Evolutionary conservation across 352 stramenopile species (phyloP).

Genomic region (Phytophthora cajani): DNA sequence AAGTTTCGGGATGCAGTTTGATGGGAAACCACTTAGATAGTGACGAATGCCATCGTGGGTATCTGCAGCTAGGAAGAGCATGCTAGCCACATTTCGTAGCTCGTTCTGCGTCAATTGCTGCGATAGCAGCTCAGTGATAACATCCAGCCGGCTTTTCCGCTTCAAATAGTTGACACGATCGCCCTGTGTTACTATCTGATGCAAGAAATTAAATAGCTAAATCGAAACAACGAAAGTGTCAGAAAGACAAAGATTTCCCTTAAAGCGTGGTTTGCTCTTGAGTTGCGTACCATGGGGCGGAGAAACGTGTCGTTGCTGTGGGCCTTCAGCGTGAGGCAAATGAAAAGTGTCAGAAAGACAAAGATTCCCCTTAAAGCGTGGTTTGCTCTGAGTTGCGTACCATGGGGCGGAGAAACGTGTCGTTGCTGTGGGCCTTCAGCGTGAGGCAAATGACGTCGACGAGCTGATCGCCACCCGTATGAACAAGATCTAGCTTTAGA

Average conservation of each 20-base stretch:
- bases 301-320: constrained; percentile 43
- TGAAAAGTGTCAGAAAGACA: too few relatives aligned
- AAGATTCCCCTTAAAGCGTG: too few relatives aligned
- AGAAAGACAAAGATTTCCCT: not conserved
- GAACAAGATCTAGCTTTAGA: constrained; percentile 32
- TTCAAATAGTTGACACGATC: constrained; percentile 10
- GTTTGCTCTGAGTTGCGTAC: constrained; percentile 3
- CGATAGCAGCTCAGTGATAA: constrained; percentile 19
- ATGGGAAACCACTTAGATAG: constrained; percentile 26
- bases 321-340: constrained; percentile 34
- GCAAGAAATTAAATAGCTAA: constrained; percentile 30
- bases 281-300: constrained; percentile 30
- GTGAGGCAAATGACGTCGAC: constrained; percentile 38
- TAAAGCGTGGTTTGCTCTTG: not conserved
- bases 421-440: constrained; percentile 27
- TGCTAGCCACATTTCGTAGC: constrained; percentile 24
- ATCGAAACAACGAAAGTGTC: not conserved
- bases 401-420: constrained; percentile 46
- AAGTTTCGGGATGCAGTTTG: constrained; percentile 28
- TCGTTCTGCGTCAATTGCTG: constrained; percentile 25
- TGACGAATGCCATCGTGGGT: constrained; percentile 21
- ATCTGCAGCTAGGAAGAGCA: constrained; percentile 14
- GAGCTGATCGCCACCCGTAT: constrained; percentile 36
- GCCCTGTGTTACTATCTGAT: constrained; percentile 23
- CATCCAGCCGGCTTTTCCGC: constrained; percentile 17